Percentiles rank a stretch among this genome's conserved stretches.
These are phyloP conservation scores for Candida dajiaensis DNA, from an alignment of 805 yeast genomes.

Conservation along the genomic window DNA sequence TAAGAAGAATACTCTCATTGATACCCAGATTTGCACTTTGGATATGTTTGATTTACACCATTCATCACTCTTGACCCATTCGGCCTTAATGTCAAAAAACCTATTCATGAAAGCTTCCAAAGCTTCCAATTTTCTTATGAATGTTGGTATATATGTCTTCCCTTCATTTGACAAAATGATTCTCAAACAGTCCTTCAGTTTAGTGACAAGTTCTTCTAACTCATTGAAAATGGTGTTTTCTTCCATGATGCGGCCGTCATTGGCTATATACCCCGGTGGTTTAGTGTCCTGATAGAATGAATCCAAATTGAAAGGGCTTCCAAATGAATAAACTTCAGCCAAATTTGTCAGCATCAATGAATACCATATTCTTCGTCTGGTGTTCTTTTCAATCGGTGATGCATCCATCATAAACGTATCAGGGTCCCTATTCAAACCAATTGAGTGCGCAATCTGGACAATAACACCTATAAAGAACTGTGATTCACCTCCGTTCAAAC, in stretches of 20 bases:
- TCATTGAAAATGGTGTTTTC: neutral
- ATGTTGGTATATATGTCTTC: slow-evolving; percentile 1
- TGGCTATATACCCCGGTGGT: neutral
- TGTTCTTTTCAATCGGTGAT: slow-evolving; percentile 1
- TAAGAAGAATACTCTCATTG: slow-evolving; percentile 2
- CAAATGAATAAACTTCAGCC: slow-evolving; percentile 6
- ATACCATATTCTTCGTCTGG: slow-evolving; percentile 7
- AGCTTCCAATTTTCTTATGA: slow-evolving; percentile 1
- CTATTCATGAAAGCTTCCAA: neutral
- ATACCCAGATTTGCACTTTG: neutral
- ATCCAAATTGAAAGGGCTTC: slow-evolving; percentile 5
- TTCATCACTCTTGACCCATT: neutral
- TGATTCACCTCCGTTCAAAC: slow-evolving; percentile 43
- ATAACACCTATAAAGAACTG: slow-evolving; percentile 41
- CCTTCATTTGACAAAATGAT: slow-evolving; percentile 1
- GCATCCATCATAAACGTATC: slow-evolving; percentile 9
- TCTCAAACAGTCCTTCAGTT: slow-evolving; percentile 1
- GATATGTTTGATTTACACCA: neutral
- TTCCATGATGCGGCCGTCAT: neutral
- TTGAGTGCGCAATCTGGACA: slow-evolving; percentile 45
- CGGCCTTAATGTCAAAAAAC: neutral
- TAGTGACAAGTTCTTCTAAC: neutral
- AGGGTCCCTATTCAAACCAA: slow-evolving; percentile 54
- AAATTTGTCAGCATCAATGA: slow-evolving; percentile 5
- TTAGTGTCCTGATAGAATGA: slow-evolving; percentile 5